These are phyloP conservation scores for Ballota nigra DNA, from an alignment of 257 asterid genomes.

Conservation along the genomic window DNA sequence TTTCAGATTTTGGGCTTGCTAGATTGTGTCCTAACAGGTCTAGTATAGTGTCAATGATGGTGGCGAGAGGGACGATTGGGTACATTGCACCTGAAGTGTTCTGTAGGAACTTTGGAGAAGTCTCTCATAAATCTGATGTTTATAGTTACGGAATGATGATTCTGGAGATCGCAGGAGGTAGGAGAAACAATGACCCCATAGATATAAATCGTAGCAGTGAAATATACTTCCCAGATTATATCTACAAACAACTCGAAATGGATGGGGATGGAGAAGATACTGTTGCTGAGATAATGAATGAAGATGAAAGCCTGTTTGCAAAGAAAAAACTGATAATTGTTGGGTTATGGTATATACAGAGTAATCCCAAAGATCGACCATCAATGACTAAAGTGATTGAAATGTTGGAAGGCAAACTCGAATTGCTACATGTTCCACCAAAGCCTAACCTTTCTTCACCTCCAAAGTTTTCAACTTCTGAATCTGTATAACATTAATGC, in stretches of 20 bases:
- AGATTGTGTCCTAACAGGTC: background rate
- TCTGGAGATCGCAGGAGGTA: background rate
- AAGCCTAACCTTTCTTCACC: too few species aligned
- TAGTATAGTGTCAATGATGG: background rate
- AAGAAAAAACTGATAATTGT: background rate
- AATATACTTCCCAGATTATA: background rate
- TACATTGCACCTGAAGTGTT: background rate
- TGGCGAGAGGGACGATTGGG: background rate
- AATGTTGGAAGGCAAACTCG: too few species aligned
- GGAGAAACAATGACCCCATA: background rate
- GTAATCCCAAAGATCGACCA: too few species aligned
- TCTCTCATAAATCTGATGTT: background rate
- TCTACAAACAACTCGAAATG: background rate
- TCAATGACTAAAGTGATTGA: too few species aligned
- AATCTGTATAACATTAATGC: too few species aligned
- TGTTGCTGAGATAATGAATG: background rate
- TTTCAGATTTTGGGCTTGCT: background rate
- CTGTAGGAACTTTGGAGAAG: too few species aligned
- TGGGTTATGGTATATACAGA: background rate
- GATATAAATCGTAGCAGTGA: background rate
- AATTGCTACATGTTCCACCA: too few species aligned
- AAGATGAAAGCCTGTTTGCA: background rate
- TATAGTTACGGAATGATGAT: background rate
- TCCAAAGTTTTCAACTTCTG: too few species aligned
- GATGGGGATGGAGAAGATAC: background rate